Conservation (phyloP, 1,284 basidiomycete genomes). For the Hemileia vastatrix region DNA sequence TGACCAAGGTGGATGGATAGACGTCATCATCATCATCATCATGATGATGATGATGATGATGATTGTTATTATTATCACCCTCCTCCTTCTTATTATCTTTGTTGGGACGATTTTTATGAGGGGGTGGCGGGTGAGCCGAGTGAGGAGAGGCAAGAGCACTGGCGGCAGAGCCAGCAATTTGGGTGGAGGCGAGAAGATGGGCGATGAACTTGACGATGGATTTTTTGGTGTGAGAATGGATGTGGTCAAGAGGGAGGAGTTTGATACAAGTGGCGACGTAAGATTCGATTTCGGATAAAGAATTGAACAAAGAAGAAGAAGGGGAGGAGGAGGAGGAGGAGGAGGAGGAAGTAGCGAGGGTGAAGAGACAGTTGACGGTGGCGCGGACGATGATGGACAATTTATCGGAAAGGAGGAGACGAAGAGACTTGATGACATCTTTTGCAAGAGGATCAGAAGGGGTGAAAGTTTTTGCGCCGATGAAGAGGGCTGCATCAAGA, state of each 20-base stretch:
- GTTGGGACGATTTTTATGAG: too few species aligned
- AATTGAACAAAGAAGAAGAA: constrained; percentile 35
- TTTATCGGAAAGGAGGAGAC: constrained; percentile 66
- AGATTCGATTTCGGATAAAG: constrained; percentile 62
- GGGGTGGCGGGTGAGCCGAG: constrained; percentile 38
- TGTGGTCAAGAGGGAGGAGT: constrained; percentile 64
- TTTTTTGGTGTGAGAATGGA: constrained; percentile 74
- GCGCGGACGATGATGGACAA: constrained; percentile 76
- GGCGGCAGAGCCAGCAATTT: constrained; percentile 54
- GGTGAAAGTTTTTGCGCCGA: constrained; percentile 65
- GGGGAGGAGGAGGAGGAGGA: constrained; percentile 36
- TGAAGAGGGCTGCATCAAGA: constrained; percentile 63
- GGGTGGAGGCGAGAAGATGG: constrained; percentile 72
- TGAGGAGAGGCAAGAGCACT: constrained; percentile 39
- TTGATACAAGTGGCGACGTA: constrained; percentile 62
- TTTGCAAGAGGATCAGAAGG: constrained; percentile 61
- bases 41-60: constrained; percentile 54
- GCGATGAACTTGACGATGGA: constrained; percentile 70
- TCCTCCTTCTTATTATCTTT: constrained; percentile 52
- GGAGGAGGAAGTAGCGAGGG: constrained; percentile 39
- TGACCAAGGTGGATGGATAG: constrained; percentile 46
- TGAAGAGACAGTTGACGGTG: constrained; percentile 46
- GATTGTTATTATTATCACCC: too few species aligned
- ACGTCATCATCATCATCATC: constrained; percentile 55
- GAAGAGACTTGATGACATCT: constrained; percentile 78